phyloP scores from a whole-genome alignment of 345 rosid genomes.

The Brassica rapa region DNA sequence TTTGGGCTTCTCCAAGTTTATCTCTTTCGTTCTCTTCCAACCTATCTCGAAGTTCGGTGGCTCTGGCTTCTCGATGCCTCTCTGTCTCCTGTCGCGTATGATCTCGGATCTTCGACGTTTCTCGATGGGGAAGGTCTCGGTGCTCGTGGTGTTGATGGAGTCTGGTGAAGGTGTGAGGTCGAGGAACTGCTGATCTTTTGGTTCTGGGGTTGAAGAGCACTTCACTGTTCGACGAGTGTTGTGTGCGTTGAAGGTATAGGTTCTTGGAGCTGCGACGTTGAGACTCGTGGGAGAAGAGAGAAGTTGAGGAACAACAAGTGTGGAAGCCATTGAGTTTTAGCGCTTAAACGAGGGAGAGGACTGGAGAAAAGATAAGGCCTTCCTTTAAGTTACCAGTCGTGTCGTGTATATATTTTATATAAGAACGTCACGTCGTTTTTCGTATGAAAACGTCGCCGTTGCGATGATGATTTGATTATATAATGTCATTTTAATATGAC shows the following conservation, averaged over 20 bases:
- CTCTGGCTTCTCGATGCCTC: constrained; percentile 51
- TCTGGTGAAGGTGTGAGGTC: constrained; percentile 50
- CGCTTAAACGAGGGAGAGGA: background rate
- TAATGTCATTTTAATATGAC: too few species aligned
- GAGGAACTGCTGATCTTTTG: constrained; percentile 20
- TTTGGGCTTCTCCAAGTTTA: constrained; percentile 66
- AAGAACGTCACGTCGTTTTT: too few species aligned
- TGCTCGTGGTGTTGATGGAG: constrained; percentile 49
- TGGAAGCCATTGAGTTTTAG: constrained; percentile 25
- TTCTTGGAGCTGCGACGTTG: background rate
- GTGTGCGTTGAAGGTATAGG: background rate
- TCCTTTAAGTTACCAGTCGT: too few species aligned
- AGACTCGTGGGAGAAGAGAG: constrained; percentile 12
- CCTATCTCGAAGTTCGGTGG: constrained; percentile 85
- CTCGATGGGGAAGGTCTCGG: constrained; percentile 69
- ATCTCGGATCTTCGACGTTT: constrained; percentile 71
- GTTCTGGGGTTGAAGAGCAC: constrained; percentile 25
- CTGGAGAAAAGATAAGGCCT: constrained; percentile 18
- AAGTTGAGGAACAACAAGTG: constrained; percentile 20
- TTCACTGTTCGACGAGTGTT: constrained; percentile 13
- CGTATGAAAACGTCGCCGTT: too few species aligned
- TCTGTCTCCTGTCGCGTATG: constrained; percentile 47
- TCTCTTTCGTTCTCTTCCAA: constrained; percentile 78
- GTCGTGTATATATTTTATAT: too few species aligned
- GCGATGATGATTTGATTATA: too few species aligned